Percentiles rank a stretch among this genome's conserved stretches.
Evolutionary conservation across 2,329 filamentous ascomycete genomes (phyloP).

Genomic region (Cladosporium oxysporum): DNA sequence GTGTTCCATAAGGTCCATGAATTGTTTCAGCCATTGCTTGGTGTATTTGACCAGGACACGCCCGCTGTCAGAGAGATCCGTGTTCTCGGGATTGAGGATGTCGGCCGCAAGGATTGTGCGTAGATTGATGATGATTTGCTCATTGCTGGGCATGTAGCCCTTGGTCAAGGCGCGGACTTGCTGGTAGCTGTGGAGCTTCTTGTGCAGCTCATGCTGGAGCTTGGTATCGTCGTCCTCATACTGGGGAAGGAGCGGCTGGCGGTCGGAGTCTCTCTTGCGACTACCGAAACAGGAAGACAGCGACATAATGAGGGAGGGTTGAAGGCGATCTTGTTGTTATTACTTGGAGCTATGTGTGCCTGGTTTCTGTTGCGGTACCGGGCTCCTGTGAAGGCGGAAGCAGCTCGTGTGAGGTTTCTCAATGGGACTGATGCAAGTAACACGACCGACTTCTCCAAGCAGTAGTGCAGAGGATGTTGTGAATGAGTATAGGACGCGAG

Average conservation of each 20-base stretch:
- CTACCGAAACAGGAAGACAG: slow-evolving; percentile 68
- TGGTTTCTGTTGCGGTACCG: neutral
- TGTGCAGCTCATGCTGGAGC: slow-evolving; percentile 74
- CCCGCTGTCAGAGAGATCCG: slow-evolving; percentile 76
- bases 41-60: slow-evolving; percentile 69
- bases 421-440: neutral
- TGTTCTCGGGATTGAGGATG: slow-evolving; percentile 72
- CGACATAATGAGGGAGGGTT: neutral
- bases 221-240: slow-evolving; percentile 75
- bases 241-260: slow-evolving; percentile 76
- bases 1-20: slow-evolving; percentile 77
- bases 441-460: neutral
- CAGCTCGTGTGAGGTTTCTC: neutral
- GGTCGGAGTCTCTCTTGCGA: slow-evolving; percentile 57
- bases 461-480: neutral
- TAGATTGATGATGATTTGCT: slow-evolving; percentile 78
- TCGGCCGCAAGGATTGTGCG: slow-evolving; percentile 77
- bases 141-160: slow-evolving; percentile 90
- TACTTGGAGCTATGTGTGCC: neutral
- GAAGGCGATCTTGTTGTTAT: slow-evolving; percentile 31
- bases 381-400: neutral
- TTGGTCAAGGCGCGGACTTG: slow-evolving; percentile 79
- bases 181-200: slow-evolving; percentile 92
- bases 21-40: slow-evolving; percentile 72
- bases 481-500: neutral